Conservation (phyloP, 2,329 filamentous ascomycete genomes). For the Penicillium sp. region DNA sequence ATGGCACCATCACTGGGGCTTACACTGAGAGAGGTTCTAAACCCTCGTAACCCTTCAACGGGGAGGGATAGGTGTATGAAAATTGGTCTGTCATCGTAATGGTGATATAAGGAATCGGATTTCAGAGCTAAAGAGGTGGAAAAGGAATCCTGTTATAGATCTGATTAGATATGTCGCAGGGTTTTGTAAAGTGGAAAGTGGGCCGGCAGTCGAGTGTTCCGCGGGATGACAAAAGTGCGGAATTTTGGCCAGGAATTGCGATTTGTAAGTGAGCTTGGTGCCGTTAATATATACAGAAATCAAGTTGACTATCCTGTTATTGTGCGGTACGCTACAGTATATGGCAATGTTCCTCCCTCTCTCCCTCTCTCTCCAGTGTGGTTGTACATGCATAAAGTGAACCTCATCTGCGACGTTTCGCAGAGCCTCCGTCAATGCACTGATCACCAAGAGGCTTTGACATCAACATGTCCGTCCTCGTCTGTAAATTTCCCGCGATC, state of each 20-base stretch:
- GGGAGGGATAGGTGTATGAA: conserved; percentile 60
- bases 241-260: conserved; percentile 11
- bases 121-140: neutral
- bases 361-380: neutral
- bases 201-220: conserved; percentile 23
- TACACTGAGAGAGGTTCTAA: conserved; percentile 53
- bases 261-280: neutral
- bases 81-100: conserved; percentile 55
- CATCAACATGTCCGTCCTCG: conserved; percentile 58
- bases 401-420: neutral
- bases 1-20: conserved; percentile 17
- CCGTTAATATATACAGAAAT: neutral
- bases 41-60: conserved; percentile 57
- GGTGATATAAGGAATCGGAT: neutral
- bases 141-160: conserved; percentile 1
- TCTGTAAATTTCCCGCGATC: conserved; percentile 67
- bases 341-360: neutral
- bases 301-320: neutral
- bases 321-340: neutral
- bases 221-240: conserved; percentile 33
- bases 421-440: neutral
- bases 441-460: conserved; percentile 55
- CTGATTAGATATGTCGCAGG: neutral
- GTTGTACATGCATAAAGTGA: neutral
- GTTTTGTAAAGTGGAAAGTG: conserved; percentile 14